Base-by-base conservation (phyloP, 2,329 filamentous ascomycete genomes). In the Exophiala spinifera region DNA sequence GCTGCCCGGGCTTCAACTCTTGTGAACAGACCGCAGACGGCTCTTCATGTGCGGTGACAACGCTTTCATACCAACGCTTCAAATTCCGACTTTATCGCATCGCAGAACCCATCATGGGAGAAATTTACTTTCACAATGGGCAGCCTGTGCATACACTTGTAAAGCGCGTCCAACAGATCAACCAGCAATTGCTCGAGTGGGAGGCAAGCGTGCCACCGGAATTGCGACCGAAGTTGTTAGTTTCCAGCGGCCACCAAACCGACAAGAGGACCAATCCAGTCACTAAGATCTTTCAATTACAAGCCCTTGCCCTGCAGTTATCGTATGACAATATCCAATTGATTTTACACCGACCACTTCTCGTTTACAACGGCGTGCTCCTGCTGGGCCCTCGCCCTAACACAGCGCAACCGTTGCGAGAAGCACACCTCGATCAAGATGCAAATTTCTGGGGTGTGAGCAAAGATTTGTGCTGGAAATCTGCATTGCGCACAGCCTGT, bases 301-400 rank as follows among this genome's bases (percentile, higher is more conserved):
- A 75, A 55, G 67, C 73, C 1, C 53, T 75, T n/a, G 69, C 74
- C 7, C 50, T 76, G n/a, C 69, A 74, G 40, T 59, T 76, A 3
- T 74, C 73, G 1, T 75, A 71, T 33, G 73, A 76, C 55, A 75
- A 73, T 49, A 59, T 75, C 4, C 62, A 73, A 3, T 73, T 75
- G 37, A 68, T 76, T 3, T 62, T 76, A 5, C 70, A 75, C 56
- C 70, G 73, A n/a, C 73, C 74, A 4, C 63, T 74, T 3, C 55
- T 75, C 7, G 7, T 34, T 14, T 34, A 7, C 31, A 34, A 34
- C 31, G 31, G 31, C 7, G 14, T 14, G n/a, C n/a, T n/a, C n/a
- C n/a, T n/a, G n/a, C n/a, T n/a, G n/a, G n/a, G n/a, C n/a, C n/a
- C n/a, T n/a, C n/a, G n/a, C n/a, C n/a, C n/a, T n/a, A n/a, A n/a